Percentiles rank a stretch among this genome's conserved stretches.
Conservation (phyloP, 2,329 filamentous ascomycete genomes). For the Claviceps monticola region DNA sequence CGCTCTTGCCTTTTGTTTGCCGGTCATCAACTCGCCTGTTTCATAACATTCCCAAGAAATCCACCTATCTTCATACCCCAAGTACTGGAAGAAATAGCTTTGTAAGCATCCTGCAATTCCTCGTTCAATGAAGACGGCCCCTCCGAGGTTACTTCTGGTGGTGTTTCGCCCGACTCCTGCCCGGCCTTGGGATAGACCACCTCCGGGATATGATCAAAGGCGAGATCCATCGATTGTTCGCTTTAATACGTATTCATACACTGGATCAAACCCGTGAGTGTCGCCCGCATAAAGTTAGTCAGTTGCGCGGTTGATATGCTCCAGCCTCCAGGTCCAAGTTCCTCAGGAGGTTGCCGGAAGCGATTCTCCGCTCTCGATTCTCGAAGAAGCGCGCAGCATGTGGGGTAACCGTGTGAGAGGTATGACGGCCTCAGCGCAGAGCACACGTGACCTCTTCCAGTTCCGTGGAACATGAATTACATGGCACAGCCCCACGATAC, state of each 20-base stretch:
- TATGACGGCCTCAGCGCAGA: background rate
- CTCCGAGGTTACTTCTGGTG: constrained; percentile 28
- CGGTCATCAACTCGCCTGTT: constrained; percentile 48
- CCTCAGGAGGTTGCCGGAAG: background rate
- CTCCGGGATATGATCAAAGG: constrained; percentile 93
- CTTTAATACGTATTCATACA: background rate
- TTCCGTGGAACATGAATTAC: too few species aligned
- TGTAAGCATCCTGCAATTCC: constrained; percentile 91
- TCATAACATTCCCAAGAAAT: constrained; percentile 81
- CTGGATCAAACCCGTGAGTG: background rate
- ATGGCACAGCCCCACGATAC: too few species aligned
- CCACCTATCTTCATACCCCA: constrained; percentile 86
- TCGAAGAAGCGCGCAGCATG: background rate
- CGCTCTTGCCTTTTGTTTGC: background rate
- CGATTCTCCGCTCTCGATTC: background rate
- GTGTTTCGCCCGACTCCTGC: constrained; percentile 30
- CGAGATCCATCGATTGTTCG: constrained; percentile 62
- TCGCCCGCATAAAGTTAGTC: background rate
- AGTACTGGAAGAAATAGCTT: constrained; percentile 76
- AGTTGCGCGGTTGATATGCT: background rate
- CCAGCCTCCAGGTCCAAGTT: background rate
- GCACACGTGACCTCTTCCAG: too few species aligned
- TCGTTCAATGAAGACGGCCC: constrained; percentile 54
- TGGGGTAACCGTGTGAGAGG: background rate
- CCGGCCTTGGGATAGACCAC: constrained; percentile 52